Conservation (phyloP, 2,329 filamentous ascomycete genomes). For the Magnaporthales sp. region DNA sequence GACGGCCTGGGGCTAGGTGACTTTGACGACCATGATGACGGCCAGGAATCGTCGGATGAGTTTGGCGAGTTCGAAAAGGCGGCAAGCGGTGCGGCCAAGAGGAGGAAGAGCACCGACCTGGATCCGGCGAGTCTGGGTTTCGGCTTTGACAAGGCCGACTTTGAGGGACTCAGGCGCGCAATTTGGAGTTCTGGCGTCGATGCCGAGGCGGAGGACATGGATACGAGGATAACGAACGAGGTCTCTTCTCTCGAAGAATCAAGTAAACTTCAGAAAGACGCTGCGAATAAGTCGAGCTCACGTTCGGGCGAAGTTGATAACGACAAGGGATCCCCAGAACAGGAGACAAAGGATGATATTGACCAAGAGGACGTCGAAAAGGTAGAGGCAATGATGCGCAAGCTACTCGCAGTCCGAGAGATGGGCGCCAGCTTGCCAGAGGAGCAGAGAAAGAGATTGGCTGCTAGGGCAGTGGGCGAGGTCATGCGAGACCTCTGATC, state of each 20-base stretch:
- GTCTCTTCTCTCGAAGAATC: not conserved
- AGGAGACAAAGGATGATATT: constrained; percentile 25
- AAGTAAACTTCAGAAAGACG: constrained; percentile 3
- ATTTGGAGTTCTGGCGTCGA: constrained; percentile 36
- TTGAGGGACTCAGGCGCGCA: constrained; percentile 40
- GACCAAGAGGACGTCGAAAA: constrained; percentile 46
- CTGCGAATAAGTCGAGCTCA: not conserved
- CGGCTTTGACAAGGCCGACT: constrained; percentile 42
- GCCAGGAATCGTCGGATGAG: constrained; percentile 23
- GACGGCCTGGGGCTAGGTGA: constrained; percentile 10
- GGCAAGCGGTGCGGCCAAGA: constrained; percentile 16
- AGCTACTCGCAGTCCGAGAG: constrained; percentile 52
- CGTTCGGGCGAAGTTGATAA: not conserved
- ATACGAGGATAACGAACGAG: constrained; percentile 2
- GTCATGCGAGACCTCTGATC: constrained; percentile 50
- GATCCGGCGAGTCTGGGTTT: constrained; percentile 42
- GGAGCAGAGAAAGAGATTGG: constrained; percentile 51
- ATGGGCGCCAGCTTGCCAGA: constrained; percentile 50
- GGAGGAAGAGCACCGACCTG: constrained; percentile 23
- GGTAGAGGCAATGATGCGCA: constrained; percentile 55
- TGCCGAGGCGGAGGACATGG: constrained; percentile 15
- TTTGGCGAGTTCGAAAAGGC: constrained; percentile 22
- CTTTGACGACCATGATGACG: constrained; percentile 14
- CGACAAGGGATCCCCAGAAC: not conserved
- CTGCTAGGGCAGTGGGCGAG: constrained; percentile 52